Evolutionary conservation across 1,284 basidiomycete genomes (phyloP), one percentile per base, ranked within the genome.

Genomic region (Heterobasidion occidentale): DNA sequence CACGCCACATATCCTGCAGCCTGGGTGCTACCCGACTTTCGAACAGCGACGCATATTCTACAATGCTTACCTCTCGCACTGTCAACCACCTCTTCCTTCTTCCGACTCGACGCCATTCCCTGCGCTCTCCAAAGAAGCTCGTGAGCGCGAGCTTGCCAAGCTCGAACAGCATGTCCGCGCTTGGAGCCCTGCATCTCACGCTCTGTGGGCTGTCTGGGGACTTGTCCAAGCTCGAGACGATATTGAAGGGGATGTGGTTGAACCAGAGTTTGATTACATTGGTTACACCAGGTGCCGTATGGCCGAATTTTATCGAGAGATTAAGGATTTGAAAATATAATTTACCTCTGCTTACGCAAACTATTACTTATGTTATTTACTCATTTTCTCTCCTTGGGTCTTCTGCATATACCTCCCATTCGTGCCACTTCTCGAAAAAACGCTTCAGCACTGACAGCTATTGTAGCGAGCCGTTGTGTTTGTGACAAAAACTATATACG

Each of bases 181-280:
- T 7, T 98, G 94, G 94, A 88, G 87, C 63, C 89, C 94, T 14
- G 87, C 90, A 5, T 88, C 88, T 33, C 91, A 94, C 64, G 91
- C 82, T 7, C 86, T 90, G 80, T 98, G 94, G 93, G 83, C 87
- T 8, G 74, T 97, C 36, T 98, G 94, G 94, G 93, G 91, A 3
- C 76, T 97, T 58, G 84, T 97, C 9, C 92, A 95, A 69, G 92
- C 91, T 2, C 83, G 84, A 62, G 92, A 94, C 64, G 84, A 90
- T 64, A 66, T 95, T 12, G 81, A 85, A 63, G 78, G 71, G n/a
- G 71, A 78, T 46, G 76, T 79, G 20, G 67, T 68, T 38, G 75
- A 82, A 59, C 78, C 79, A 12, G 90, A 90, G 62, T 92, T 92
- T 66, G 85, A 92, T 69, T 92, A 92, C 68, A 70, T 92, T 59